Evolutionary conservation across 2,329 filamentous ascomycete genomes (phyloP).

Genomic region (Diaporthe caulivora): DNA sequence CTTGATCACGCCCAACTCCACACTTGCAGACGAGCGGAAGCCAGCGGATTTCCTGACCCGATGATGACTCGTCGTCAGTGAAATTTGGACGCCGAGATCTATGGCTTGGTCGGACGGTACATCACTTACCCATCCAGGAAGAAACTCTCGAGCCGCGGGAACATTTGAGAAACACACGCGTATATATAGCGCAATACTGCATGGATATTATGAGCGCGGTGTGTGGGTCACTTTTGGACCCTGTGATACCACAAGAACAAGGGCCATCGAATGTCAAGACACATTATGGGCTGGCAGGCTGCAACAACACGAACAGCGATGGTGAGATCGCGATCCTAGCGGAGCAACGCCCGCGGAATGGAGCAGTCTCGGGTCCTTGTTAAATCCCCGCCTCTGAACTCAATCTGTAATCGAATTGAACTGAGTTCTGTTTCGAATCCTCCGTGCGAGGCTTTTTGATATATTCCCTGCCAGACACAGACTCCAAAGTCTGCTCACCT

Average conservation of each 20-base stretch:
- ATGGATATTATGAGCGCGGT: too few species aligned
- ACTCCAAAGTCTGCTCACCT: not conserved
- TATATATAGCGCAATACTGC: not conserved
- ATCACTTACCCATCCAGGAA: slow-evolving; percentile 6
- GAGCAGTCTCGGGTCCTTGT: slow-evolving; percentile 6
- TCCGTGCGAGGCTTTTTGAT: slow-evolving; percentile 2
- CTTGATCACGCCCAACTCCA: not conserved
- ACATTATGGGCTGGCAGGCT: not conserved
- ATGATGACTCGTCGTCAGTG: not conserved
- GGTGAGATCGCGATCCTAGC: not conserved
- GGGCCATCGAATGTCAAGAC: not conserved
- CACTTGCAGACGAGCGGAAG: not conserved
- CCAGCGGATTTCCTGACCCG: not conserved
- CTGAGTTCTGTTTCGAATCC: not conserved
- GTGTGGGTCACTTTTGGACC: not conserved
- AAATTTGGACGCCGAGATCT: not conserved
- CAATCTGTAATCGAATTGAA: not conserved
- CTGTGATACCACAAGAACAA: not conserved
- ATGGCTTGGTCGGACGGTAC: not conserved
- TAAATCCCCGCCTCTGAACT: slow-evolving; percentile 4
- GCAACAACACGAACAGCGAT: not conserved
- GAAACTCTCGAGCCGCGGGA: not conserved
- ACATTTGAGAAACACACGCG: not conserved
- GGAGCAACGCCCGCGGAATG: not conserved
- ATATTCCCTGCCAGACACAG: not conserved